Evolutionary conservation across 192 early-diverging fungal species (phyloP).

Genomic region (Paraglomus occultum): DNA sequence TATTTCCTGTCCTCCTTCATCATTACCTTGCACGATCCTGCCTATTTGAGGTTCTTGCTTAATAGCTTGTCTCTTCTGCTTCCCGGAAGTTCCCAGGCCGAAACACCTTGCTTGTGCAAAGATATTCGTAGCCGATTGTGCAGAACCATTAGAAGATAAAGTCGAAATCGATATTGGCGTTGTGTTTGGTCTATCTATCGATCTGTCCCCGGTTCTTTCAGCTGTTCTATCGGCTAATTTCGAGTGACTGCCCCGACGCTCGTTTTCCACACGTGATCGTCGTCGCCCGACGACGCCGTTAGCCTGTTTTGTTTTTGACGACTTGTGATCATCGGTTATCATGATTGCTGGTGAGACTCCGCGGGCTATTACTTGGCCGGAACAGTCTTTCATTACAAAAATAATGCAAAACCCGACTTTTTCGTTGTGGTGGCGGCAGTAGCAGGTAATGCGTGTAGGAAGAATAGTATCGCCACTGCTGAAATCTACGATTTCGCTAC

Average conservation of each 20-base stretch:
- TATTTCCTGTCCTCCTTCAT: constrained; percentile 29
- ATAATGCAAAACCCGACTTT: constrained; percentile 91
- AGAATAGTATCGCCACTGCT: constrained; percentile 83
- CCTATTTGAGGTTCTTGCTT: too few species aligned
- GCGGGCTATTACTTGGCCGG: constrained; percentile 64
- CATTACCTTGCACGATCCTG: constrained; percentile 27
- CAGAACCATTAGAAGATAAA: too few species aligned
- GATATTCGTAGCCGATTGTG: too few species aligned
- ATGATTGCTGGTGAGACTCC: constrained; percentile 89
- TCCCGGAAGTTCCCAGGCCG: too few species aligned
- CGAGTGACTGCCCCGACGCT: constrained; percentile 23
- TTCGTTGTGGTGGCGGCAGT: constrained; percentile 94
- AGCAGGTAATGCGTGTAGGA: constrained; percentile 94
- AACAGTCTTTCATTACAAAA: constrained; percentile 71
- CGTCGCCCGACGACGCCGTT: constrained; percentile 5
- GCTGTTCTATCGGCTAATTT: background rate
- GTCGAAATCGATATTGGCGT: too few species aligned
- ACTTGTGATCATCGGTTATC: constrained; percentile 99
- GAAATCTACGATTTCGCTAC: constrained; percentile 82
- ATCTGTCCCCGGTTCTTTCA: too few species aligned
- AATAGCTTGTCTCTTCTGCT: too few species aligned
- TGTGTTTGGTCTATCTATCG: too few species aligned
- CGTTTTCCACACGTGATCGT: constrained; percentile 32
- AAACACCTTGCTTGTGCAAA: too few species aligned
- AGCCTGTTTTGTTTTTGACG: constrained; percentile 53